Evolutionary conservation across 306 rosid genomes (phyloP).

Genomic region (Vigna mungo): DNA sequence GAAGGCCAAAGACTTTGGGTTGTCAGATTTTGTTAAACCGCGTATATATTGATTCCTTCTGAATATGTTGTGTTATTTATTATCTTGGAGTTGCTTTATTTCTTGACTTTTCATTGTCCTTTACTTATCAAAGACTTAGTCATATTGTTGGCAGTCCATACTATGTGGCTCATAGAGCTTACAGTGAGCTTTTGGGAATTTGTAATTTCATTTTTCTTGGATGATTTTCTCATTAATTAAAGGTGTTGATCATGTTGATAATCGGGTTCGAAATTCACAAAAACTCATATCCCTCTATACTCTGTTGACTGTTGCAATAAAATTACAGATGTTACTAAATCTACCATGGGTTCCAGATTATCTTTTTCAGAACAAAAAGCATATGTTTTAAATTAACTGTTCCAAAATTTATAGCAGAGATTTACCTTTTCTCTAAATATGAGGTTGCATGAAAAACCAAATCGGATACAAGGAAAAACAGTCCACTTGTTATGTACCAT

Average conservation of each 20-base stretch:
- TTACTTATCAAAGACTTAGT: slow-evolving; percentile 80
- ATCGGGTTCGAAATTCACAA: neutral
- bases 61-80: neutral
- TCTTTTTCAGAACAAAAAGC: too few relatives aligned
- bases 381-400: too few relatives aligned
- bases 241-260: neutral
- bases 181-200: slow-evolving; percentile 44
- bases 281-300: neutral
- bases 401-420: too few relatives aligned
- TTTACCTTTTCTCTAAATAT: too few relatives aligned
- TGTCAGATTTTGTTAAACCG: slow-evolving; percentile 87
- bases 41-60: slow-evolving; percentile 52
- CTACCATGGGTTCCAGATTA: neutral
- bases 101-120: slow-evolving; percentile 41
- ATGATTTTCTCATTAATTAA: neutral
- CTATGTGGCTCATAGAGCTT: slow-evolving; percentile 13
- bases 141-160: slow-evolving; percentile 43
- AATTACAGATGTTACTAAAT: neutral
- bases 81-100: slow-evolving; percentile 22
- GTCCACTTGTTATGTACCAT: neutral
- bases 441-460: too few relatives aligned
- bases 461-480: too few relatives aligned
- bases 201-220: slow-evolving; percentile 32
- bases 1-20: slow-evolving; percentile 90
- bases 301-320: neutral